Evolutionary conservation across 2,329 filamentous ascomycete species (phyloP), one percentile per base, ranked within the genome.

Genomic region (Aspergillus pseudoterreus): DNA sequence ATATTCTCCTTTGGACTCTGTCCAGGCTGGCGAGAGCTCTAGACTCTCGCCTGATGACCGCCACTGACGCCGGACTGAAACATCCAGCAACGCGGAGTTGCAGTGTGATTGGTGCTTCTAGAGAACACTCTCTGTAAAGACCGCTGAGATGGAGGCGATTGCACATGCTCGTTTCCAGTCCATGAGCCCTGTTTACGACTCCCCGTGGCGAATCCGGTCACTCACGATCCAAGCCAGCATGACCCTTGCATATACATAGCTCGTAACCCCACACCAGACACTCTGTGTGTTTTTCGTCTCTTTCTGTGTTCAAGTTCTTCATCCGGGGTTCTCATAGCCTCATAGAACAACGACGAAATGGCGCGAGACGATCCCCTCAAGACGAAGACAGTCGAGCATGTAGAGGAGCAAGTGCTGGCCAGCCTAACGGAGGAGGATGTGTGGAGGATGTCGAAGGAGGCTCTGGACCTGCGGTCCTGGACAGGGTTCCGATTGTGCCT

Each of bases 341-440:
- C 14, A 42, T 2, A 17, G 17, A 19, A 10, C 38, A 42, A 24
- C 19, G 15, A n/a, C 39, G 39, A 19, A 10, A 42, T 42, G 39
- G 39, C 39, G n/a, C 39, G 5, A 19, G 35, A 48, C n/a, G 30
- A 32, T 4, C 46, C 45, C 2, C 45, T 55, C 24, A 46, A 49
- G 19, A 24, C 9, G 14, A 50, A 56, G 42, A 50, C 41, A 17
- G 50, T 44, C 11, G 55, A 62, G 11, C 65, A 73, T 50, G 63
- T 75, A 4, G 75, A 78, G 49, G 76, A 78, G 55, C 66, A 76
- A 3, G 70, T 69, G 21, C 70, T 76, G 27, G 72, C 73, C 15
- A 69, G 72, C 14, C 67, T 78, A 24, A 75, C 75, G 0, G 76
- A 78, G 27, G 76, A 78, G 10, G 73, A 78, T 53, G 52, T 78